phyloP scores from a whole-genome alignment of 1,139 yeast species.

The Protomyces inouyei region DNA sequence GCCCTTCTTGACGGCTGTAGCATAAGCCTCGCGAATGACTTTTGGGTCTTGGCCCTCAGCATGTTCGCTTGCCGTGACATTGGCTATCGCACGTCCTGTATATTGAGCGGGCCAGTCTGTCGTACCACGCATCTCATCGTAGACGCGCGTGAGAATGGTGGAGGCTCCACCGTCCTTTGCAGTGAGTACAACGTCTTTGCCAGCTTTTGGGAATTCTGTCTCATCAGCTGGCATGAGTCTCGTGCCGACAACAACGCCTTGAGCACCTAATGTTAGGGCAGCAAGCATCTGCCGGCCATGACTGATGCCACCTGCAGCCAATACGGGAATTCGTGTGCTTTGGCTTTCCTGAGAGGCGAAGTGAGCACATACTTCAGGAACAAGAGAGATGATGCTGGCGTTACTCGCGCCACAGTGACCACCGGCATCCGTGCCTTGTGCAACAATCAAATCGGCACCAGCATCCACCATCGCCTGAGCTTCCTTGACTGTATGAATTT shows the following conservation, averaged over 20 bases:
- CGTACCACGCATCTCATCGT: slow-evolving; percentile 30
- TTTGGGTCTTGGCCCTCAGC: slow-evolving; percentile 8
- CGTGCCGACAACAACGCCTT: slow-evolving; percentile 32
- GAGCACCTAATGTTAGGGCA: slow-evolving; percentile 44
- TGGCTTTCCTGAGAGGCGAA: slow-evolving; percentile 37
- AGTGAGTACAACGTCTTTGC: slow-evolving; percentile 15
- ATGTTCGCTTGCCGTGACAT: slow-evolving; percentile 26
- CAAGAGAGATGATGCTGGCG: slow-evolving; percentile 33
- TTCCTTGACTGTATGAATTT: slow-evolving; percentile 46
- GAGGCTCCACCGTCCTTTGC: slow-evolving; percentile 29
- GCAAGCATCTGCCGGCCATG: slow-evolving; percentile 38
- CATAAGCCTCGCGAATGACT: slow-evolving; percentile 13
- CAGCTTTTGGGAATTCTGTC: slow-evolving; percentile 20
- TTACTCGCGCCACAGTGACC: slow-evolving; percentile 49
- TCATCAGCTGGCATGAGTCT: slow-evolving; percentile 27
- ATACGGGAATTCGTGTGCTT: slow-evolving; percentile 35
- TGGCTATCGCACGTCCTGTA: slow-evolving; percentile 30
- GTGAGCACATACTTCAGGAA: slow-evolving; percentile 37
- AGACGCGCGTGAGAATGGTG: slow-evolving; percentile 30
- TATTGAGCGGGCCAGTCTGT: slow-evolving; percentile 30
- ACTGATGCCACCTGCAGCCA: slow-evolving; percentile 51
- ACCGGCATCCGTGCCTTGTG: slow-evolving; percentile 54
- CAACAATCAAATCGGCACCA: slow-evolving; percentile 45
- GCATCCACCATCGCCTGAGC: slow-evolving; percentile 38
- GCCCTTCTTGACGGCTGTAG: slow-evolving; percentile 15